Base-by-base conservation (phyloP, 2,329 filamentous ascomycete species). In the Botrytis paeoniae region DNA sequence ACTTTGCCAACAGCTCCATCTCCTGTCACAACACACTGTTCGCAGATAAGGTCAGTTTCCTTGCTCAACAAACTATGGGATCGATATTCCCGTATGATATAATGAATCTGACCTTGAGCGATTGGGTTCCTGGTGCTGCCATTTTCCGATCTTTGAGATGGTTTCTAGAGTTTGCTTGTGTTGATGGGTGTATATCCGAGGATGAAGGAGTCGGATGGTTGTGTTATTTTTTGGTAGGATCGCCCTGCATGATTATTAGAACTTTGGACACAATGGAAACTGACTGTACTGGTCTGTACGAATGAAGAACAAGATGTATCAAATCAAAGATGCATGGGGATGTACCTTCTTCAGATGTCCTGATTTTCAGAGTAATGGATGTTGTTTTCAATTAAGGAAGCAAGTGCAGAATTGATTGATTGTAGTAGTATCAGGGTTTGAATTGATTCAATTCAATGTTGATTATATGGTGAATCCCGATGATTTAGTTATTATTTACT, bases 1-100 rank as follows among this genome's bases (percentile, higher is more conserved):
- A 97, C 95, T 90, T 99, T 99, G 85, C 96, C 96, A 80, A 99
- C 96, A 82, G 96, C 96, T 93, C 96, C 96, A 84, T 99, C 96
- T 86, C 96, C 96, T 76, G 96, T 98, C 82, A 99, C 96, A 82
- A 99, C 96, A 84, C 96, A 99, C 94, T 98, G 79, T 70, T 43
- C 37, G 7, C 2, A 57, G 48, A 69, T 62, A n/a, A 57, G 60
- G 43, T 71, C 43, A 71, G 69, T 54, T n/a, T 63, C 69, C n/a
- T 41, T 39, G 14, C 29, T 35, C 60, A 5, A 54, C 20, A 45
- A n/a, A 59, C 35, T 3, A 29, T 22, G n/a, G 25, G n/a, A 39
- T 5, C 22, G 20, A 32, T 60, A 7, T 41, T 71, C 22, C 7
- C 25, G 16, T n/a, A 20, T 37, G 43, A 37, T 61, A 51, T 57